Conservation (phyloP, 1,284 basidiomycete species). For the Sanghuangporus weigelae region DNA sequence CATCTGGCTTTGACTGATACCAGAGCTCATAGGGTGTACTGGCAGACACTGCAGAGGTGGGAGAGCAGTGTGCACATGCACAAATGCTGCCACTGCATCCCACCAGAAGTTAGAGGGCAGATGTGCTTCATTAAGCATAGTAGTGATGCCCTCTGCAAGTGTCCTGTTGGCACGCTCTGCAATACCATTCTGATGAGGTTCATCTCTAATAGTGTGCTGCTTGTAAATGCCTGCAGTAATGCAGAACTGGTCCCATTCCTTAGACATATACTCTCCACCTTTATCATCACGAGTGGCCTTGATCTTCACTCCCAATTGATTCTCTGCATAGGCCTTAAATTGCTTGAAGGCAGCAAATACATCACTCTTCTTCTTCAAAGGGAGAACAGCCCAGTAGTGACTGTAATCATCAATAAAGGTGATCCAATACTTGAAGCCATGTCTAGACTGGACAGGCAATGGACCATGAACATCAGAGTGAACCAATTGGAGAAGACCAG, state of each 20-base stretch:
- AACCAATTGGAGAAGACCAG: slow-evolving; percentile 19
- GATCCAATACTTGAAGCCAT: slow-evolving; percentile 24
- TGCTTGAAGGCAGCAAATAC: slow-evolving; percentile 25
- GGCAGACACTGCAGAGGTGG: no score
- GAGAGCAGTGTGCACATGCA: no score
- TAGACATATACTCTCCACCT: slow-evolving; percentile 21
- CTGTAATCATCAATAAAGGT: slow-evolving; percentile 25
- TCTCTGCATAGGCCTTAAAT: slow-evolving; percentile 23
- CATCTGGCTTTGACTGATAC: no score
- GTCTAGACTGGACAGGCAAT: slow-evolving; percentile 13
- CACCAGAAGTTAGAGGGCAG: no score
- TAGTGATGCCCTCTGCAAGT: no score
- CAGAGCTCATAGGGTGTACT: no score
- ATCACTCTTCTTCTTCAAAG: slow-evolving; percentile 22
- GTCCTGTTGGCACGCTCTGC: no score
- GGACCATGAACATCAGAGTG: slow-evolving; percentile 24
- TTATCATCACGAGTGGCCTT: slow-evolving; percentile 27
- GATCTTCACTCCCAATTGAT: slow-evolving; percentile 19
- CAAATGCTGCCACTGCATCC: no score
- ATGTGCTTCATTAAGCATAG: no score
- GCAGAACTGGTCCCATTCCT: slow-evolving; percentile 20
- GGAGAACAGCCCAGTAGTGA: slow-evolving; percentile 16
- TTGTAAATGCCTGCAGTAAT: slow-evolving; percentile 1
- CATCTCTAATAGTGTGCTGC: slow-evolving; percentile 4
- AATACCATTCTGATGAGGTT: slow-evolving; percentile 11